Conservation (phyloP, 305 asterid species). For the Fraxinus ornus region DNA sequence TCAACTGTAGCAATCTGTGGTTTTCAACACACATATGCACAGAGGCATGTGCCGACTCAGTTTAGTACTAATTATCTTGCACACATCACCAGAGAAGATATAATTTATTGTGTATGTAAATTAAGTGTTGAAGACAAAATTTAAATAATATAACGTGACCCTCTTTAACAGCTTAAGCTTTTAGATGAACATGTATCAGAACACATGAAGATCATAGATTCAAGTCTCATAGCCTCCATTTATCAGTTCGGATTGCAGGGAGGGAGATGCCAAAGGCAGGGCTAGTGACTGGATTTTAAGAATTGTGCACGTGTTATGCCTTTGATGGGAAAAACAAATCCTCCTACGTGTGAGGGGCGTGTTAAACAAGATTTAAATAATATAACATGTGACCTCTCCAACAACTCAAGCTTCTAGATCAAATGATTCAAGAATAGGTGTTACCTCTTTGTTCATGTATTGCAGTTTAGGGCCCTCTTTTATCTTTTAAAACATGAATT, state of each 20-base stretch:
- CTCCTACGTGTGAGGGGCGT: background rate
- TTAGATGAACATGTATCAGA: background rate
- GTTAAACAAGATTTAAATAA: background rate
- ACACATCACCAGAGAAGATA: background rate
- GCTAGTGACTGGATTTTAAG: background rate
- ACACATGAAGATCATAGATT: background rate
- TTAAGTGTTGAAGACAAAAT: background rate
- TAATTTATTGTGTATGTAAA: background rate
- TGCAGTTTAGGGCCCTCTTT: background rate
- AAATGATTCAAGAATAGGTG: background rate
- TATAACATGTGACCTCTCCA: background rate
- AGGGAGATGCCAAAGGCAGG: too few relatives aligned
- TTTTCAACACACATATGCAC: background rate
- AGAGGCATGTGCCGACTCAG: background rate
- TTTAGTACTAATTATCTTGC: conserved; percentile 8
- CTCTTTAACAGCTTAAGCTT: background rate
- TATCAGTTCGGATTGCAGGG: background rate
- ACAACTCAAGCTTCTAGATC: background rate
- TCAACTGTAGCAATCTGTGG: background rate
- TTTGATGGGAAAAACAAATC: background rate
- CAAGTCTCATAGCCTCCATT: background rate
- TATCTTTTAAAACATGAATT: background rate
- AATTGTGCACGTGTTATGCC: background rate
- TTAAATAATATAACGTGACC: background rate
- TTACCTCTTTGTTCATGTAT: background rate